Evolutionary conservation across 345 rosid genomes (phyloP).

Genomic region (Acer yangbiense): DNA sequence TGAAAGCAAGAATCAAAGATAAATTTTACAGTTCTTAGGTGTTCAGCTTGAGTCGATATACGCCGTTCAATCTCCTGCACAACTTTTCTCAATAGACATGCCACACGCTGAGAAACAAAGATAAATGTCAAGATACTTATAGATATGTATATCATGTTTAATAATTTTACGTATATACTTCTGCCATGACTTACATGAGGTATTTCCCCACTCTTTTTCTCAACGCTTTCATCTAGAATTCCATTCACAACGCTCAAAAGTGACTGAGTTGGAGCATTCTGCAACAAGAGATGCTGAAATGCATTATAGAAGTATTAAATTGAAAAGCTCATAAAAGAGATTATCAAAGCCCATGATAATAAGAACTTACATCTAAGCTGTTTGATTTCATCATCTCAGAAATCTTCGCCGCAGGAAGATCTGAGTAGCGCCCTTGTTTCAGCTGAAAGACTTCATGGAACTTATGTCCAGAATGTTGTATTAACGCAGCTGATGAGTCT

Average conservation of each 20-base stretch:
- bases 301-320: conserved; percentile 12
- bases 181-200: conserved; percentile 64
- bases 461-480: conserved; percentile 70
- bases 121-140: conserved; percentile 14
- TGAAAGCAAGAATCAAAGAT: neutral
- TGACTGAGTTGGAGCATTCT: conserved; percentile 97
- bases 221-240: conserved; percentile 87
- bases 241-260: conserved; percentile 86
- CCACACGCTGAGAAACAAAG: conserved; percentile 70
- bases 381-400: conserved; percentile 88
- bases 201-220: conserved; percentile 75
- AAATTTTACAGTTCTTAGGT: conserved; percentile 71
- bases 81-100: conserved; percentile 76
- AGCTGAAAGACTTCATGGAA: conserved; percentile 88
- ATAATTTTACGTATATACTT: neutral
- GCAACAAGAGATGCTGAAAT: conserved; percentile 32
- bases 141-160: neutral
- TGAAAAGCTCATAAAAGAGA: conserved; percentile 7
- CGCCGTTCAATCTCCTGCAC: conserved; percentile 97
- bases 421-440: conserved; percentile 80
- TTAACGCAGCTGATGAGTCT: conserved; percentile 59
- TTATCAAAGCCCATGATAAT: conserved; percentile 3
- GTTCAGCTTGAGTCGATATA: conserved; percentile 96
- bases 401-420: conserved; percentile 78
- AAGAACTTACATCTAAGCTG: conserved; percentile 65